phyloP scores from a whole-genome alignment of 2,329 filamentous ascomycete genomes.

The Colletotrichum trifolii region DNA sequence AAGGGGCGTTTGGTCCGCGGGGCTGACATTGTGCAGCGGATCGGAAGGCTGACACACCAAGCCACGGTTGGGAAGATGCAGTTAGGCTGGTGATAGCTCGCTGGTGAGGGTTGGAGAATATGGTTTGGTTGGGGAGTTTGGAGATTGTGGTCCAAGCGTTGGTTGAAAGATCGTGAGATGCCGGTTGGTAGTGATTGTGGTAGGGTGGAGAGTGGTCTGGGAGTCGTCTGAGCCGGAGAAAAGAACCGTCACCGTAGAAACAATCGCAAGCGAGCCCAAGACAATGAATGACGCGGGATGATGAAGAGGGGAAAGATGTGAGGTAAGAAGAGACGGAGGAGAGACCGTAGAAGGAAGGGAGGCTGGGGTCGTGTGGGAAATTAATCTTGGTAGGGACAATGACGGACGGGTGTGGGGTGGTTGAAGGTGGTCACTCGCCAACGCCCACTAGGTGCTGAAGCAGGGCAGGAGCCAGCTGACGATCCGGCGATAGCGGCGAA shows the following conservation, averaged over 20 bases:
- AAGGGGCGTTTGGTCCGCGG: slow-evolving; percentile 71
- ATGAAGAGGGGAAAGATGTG: slow-evolving; percentile 4
- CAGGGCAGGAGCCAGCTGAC: slow-evolving; percentile 19
- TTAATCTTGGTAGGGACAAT: slow-evolving; percentile 10
- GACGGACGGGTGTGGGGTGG: slow-evolving; percentile 11
- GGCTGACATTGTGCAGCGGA: slow-evolving; percentile 55
- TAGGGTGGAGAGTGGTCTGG: slow-evolving; percentile 37
- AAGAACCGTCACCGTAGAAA: slow-evolving; percentile 25
- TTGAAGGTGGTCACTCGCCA: slow-evolving; percentile 14
- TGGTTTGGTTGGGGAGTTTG: slow-evolving; percentile 9
- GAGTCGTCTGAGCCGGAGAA: not conserved
- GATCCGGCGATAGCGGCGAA: slow-evolving; percentile 11
- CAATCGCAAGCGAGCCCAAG: slow-evolving; percentile 22
- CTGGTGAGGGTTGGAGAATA: slow-evolving; percentile 5
- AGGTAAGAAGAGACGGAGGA: not conserved
- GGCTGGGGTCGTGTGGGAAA: slow-evolving; percentile 15
- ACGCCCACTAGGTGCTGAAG: slow-evolving; percentile 15
- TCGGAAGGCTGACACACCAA: slow-evolving; percentile 3
- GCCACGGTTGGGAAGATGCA: slow-evolving; percentile 5
- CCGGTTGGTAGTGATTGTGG: slow-evolving; percentile 8
- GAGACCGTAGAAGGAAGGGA: not conserved
- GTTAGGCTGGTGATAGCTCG: not conserved
- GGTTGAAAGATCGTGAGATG: slow-evolving; percentile 10
- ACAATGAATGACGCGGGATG: slow-evolving; percentile 29
- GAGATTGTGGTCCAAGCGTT: slow-evolving; percentile 14